phyloP scores from a whole-genome alignment of 2,329 filamentous ascomycete genomes.

The Davidsoniella australis region DNA sequence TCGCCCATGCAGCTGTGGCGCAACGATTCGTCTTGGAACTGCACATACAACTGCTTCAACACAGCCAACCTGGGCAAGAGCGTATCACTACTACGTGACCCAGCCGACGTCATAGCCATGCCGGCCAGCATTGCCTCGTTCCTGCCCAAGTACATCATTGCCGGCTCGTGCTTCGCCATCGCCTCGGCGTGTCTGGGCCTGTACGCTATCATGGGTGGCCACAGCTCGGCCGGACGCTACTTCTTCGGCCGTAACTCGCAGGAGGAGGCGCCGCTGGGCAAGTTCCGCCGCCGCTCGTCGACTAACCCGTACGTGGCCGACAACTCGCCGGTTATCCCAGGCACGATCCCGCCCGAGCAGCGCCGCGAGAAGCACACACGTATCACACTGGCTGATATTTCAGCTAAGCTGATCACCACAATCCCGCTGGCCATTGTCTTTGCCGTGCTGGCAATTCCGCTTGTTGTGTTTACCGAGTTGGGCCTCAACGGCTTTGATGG shows the following conservation, averaged over 20 bases:
- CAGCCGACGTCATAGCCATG: slow-evolving; percentile 8
- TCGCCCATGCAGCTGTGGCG: slow-evolving; percentile 12
- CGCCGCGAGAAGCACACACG: slow-evolving; percentile 5
- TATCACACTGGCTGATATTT: not conserved
- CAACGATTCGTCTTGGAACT: slow-evolving; percentile 12
- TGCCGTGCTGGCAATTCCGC: slow-evolving; percentile 8
- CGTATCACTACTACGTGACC: slow-evolving; percentile 7
- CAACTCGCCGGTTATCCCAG: slow-evolving; percentile 11
- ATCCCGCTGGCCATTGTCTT: slow-evolving; percentile 10
- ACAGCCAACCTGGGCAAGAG: not conserved
- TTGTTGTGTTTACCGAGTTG: slow-evolving; percentile 10
- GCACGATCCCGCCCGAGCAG: slow-evolving; percentile 10
- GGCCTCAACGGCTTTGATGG: slow-evolving; percentile 10
- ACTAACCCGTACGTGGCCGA: slow-evolving; percentile 9
- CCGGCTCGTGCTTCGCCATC: slow-evolving; percentile 7
- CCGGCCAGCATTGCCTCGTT: slow-evolving; percentile 10
- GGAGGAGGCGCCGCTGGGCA: slow-evolving; percentile 3
- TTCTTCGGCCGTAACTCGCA: slow-evolving; percentile 7
- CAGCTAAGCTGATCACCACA: slow-evolving; percentile 1
- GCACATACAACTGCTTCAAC: slow-evolving; percentile 11
- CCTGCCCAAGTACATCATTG: slow-evolving; percentile 11
- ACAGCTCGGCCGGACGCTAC: slow-evolving; percentile 10
- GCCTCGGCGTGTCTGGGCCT: slow-evolving; percentile 8
- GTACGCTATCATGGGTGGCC: slow-evolving; percentile 11
- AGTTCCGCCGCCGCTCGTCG: slow-evolving; percentile 1